A percentile compares a stretch with the other conserved stretches of the same genome.
Evolutionary conservation across 2,329 filamentous ascomycete species (phyloP).

Genomic region (Beauveria scarabaeidicola): DNA sequence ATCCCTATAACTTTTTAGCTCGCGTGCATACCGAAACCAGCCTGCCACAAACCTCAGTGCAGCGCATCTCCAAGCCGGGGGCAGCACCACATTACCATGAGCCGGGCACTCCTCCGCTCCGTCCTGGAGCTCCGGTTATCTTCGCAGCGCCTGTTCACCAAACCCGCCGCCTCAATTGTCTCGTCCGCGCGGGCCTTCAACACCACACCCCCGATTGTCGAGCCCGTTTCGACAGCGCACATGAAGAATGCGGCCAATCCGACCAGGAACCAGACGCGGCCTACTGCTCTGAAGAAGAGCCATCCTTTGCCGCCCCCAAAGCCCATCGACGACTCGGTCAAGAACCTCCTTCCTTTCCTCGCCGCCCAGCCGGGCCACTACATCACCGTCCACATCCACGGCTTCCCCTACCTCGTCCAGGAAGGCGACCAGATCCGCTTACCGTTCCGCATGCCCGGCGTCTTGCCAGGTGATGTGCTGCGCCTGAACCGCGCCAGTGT

Average conservation of each 20-base stretch:
- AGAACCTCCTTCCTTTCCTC: slow-evolving; percentile 59
- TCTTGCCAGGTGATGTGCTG: slow-evolving; percentile 73
- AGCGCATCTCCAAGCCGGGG: slow-evolving; percentile 18
- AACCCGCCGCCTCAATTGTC: slow-evolving; percentile 40
- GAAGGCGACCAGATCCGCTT: slow-evolving; percentile 67
- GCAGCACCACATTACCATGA: slow-evolving; percentile 30
- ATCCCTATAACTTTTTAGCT: slow-evolving; percentile 11
- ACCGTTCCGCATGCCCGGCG: slow-evolving; percentile 70
- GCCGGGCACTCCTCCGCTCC: slow-evolving; percentile 54
- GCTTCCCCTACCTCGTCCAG: slow-evolving; percentile 70
- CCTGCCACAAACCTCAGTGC: slow-evolving; percentile 10
- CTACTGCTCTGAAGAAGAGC: slow-evolving; percentile 32
- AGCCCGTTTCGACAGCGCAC: slow-evolving; percentile 24
- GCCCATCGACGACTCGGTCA: slow-evolving; percentile 47
- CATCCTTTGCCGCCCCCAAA: slow-evolving; percentile 26
- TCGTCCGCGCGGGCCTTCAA: slow-evolving; percentile 34
- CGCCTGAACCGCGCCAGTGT: slow-evolving; percentile 77
- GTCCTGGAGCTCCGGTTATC: slow-evolving; percentile 50
- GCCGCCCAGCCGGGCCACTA: slow-evolving; percentile 68
- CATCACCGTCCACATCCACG: slow-evolving; percentile 72
- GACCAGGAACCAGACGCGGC: slow-evolving; percentile 23
- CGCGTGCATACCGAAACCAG: slow-evolving; percentile 12
- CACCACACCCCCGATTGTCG: slow-evolving; percentile 41
- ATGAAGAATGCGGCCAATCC: slow-evolving; percentile 31
- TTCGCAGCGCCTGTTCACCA: slow-evolving; percentile 31